Conservation (phyloP, 1,284 basidiomycete genomes). For the Sanghuangporus weigelae region DNA sequence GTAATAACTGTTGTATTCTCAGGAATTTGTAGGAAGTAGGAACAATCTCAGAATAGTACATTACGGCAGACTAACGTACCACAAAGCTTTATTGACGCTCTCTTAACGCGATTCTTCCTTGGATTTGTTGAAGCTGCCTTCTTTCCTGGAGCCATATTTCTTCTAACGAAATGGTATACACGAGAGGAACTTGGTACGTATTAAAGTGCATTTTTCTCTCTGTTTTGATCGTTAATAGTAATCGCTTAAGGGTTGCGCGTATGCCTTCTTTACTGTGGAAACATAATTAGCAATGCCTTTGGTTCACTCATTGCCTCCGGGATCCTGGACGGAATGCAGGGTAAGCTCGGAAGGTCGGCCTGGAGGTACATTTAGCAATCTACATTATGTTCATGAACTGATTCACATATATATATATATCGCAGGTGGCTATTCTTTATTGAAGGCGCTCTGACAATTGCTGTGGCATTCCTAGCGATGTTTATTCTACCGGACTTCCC, state of each 20-base stretch:
- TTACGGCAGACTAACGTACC: constrained; percentile 13
- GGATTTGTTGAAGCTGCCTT: constrained; percentile 39
- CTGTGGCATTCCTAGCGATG: constrained; percentile 18
- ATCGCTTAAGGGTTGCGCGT: constrained; percentile 22
- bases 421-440: constrained; percentile 20
- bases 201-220: background rate
- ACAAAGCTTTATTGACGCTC: constrained; percentile 10
- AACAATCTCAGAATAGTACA: background rate
- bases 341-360: constrained; percentile 39
- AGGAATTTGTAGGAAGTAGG: constrained; percentile 55
- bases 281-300: constrained; percentile 48
- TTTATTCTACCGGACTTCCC: constrained; percentile 40
- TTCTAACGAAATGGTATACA: constrained; percentile 25
- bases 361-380: constrained; percentile 26
- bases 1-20: constrained; percentile 19
- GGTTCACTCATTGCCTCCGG: constrained; percentile 47
- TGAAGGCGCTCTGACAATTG: constrained; percentile 10
- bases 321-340: constrained; percentile 39
- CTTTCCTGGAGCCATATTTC: constrained; percentile 23
- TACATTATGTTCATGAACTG: background rate
- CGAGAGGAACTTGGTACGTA: constrained; percentile 8
- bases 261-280: constrained; percentile 40
- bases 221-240: background rate
- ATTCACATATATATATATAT: constrained; percentile 21
- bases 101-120: constrained; percentile 35